Base-by-base conservation (phyloP, 2,329 filamentous ascomycete genomes). In the Fusarium anthophilum region DNA sequence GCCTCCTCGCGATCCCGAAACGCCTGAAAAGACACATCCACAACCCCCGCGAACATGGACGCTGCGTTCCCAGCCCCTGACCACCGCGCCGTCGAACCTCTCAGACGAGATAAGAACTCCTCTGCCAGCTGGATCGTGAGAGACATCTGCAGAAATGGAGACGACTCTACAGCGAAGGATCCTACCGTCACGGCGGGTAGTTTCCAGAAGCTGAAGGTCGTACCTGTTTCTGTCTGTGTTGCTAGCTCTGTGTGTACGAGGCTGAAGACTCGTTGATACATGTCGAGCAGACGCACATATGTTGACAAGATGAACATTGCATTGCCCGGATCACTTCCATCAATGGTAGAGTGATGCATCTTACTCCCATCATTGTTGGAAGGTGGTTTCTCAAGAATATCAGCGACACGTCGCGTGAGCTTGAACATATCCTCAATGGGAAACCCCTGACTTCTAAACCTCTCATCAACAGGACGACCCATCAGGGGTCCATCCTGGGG, bases 371-470 rank as follows among this genome's bases (percentile, higher is more conserved):
- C 66, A 20, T 55, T 63, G 28, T 61, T 66, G 5, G 68, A 58
- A 2, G 76, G 67, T 6, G 79, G 61, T 30, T 78, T 74, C 50
- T 83, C 79, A 11, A 84, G 69, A 3, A 82, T 78, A 39, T 84
- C 80, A 22, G 83, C 79, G 13, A 85, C 81, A 11, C 75, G 64
- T 13, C 80, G 80, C 9, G 83, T 84, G 30, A 85, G 78, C 60
- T 82, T 79, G 75, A 85, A 85, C 76, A 85, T 81, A 41, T 81
- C 80, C 51, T 84, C 82, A 39, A 85, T 80, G 7, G 83, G 83
- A 51, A 85, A 85, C 30, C 76, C 80, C 64, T 69, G 66, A 30
- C 61, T 66, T 45, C 68, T 78, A 43, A 70, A 78, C 64, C 66
- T 74, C 63, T 76, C 77, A 37, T 76, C 76, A 37, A 60, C 66